phyloP scores from a whole-genome alignment of 441 rosid species.

The Lagerstroemia fauriei region DNA sequence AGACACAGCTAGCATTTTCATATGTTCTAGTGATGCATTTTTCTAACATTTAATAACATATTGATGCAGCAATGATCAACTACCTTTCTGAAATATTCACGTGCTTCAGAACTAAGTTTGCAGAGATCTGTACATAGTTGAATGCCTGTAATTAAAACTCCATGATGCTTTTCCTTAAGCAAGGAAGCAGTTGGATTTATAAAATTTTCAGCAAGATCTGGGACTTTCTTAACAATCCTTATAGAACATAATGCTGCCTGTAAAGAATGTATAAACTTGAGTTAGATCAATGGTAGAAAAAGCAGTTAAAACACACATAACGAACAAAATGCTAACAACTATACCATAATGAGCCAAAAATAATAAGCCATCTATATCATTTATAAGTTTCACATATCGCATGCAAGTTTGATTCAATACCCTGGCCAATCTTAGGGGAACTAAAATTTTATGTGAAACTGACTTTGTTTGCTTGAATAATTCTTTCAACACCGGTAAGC shows the following conservation, averaged over 20 bases:
- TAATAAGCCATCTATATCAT: neutral
- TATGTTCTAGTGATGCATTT: conserved; percentile 10
- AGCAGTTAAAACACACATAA: neutral
- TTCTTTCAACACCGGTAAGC: neutral
- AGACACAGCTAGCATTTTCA: neutral
- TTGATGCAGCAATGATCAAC: conserved; percentile 20
- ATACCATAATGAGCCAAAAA: neutral
- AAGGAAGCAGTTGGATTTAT: conserved; percentile 79
- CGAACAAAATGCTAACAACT: neutral
- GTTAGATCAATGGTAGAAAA: neutral
- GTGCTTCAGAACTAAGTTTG: conserved; percentile 82
- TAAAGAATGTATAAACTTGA: conserved; percentile 16
- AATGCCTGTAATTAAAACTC: conserved; percentile 89
- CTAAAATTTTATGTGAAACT: too few relatives aligned
- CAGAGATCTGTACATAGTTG: conserved; percentile 94
- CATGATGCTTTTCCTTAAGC: conserved; percentile 98
- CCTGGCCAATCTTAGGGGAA: neutral
- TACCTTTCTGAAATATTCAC: conserved; percentile 87
- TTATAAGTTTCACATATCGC: neutral
- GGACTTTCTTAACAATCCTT: conserved; percentile 91
- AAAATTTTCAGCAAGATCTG: conserved; percentile 97
- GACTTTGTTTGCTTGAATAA: neutral
- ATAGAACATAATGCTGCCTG: conserved; percentile 96
- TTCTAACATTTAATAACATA: conserved; percentile 22
- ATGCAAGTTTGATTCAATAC: neutral